Evolutionary conservation across 164 flowering plant species (phyloP).

Genomic region (Saururus chinensis): DNA sequence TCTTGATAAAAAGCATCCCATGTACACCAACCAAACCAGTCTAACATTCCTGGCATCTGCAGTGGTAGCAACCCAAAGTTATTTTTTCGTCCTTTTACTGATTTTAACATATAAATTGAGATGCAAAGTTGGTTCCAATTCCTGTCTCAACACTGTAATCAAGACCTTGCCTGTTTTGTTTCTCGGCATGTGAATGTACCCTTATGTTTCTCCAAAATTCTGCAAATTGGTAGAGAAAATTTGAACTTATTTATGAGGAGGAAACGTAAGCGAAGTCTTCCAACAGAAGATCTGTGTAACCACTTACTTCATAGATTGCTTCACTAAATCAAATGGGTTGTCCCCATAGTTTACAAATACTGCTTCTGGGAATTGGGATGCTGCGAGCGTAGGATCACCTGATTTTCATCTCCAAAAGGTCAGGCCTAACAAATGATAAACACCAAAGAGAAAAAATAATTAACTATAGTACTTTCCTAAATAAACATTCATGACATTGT

Average conservation of each 20-base stretch:
- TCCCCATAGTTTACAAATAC: constrained; percentile 45
- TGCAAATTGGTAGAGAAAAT: constrained; percentile 12
- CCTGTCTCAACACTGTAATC: neutral
- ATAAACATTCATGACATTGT: too few species aligned
- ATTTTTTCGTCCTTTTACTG: neutral
- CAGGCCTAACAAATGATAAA: neutral
- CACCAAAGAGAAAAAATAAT: neutral
- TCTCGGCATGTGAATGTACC: constrained; percentile 45
- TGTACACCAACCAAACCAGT: constrained; percentile 83
- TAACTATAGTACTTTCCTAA: too few species aligned
- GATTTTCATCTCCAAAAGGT: neutral
- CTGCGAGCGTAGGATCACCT: constrained; percentile 47
- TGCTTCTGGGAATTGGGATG: constrained; percentile 33
- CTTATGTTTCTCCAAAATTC: constrained; percentile 36
- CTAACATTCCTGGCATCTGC: constrained; percentile 65
- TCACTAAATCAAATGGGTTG: constrained; percentile 49
- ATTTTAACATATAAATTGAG: neutral
- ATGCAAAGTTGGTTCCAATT: neutral
- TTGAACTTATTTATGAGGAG: neutral
- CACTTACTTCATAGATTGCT: constrained; percentile 60
- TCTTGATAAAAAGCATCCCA: constrained; percentile 69
- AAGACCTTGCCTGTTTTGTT: constrained; percentile 37
- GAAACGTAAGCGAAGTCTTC: too few species aligned
- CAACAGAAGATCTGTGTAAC: too few species aligned
- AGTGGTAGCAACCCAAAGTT: constrained; percentile 2